Evolutionary conservation across 73 alveolate species (phyloP).

Genomic region (Tetrahymena thermophila): DNA sequence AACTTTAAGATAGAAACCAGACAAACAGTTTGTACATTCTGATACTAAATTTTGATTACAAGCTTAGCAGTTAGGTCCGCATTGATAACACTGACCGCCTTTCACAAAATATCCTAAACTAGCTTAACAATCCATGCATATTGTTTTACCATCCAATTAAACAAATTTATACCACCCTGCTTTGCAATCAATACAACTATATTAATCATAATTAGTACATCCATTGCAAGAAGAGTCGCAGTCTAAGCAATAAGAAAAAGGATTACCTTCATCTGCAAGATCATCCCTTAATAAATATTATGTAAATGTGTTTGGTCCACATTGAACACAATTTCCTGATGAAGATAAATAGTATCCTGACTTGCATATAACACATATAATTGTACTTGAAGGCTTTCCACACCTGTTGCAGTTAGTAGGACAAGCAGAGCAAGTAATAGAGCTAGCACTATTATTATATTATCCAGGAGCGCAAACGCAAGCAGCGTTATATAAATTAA

Average conservation of each 20-base stretch:
- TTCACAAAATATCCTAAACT: not conserved
- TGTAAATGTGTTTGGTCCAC: not conserved
- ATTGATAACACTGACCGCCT: not conserved
- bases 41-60: not conserved
- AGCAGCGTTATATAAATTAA: not conserved
- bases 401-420: not conserved
- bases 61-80: not conserved
- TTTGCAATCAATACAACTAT: not conserved
- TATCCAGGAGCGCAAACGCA: not conserved
- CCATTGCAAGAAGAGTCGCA: not conserved
- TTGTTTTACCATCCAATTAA: not conserved
- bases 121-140: not conserved
- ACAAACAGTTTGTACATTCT: not conserved
- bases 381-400: not conserved
- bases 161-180: not conserved
- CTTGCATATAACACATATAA: not conserved
- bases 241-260: not conserved
- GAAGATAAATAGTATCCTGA: not conserved
- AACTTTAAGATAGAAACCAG: not conserved
- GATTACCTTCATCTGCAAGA: not conserved
- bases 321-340: not conserved
- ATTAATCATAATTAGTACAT: not conserved
- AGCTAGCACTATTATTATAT: not conserved
- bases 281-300: not conserved
- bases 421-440: not conserved